Evolutionary conservation across 1,284 basidiomycete species (phyloP).

Genomic region (Vanrija pseudolonga): DNA sequence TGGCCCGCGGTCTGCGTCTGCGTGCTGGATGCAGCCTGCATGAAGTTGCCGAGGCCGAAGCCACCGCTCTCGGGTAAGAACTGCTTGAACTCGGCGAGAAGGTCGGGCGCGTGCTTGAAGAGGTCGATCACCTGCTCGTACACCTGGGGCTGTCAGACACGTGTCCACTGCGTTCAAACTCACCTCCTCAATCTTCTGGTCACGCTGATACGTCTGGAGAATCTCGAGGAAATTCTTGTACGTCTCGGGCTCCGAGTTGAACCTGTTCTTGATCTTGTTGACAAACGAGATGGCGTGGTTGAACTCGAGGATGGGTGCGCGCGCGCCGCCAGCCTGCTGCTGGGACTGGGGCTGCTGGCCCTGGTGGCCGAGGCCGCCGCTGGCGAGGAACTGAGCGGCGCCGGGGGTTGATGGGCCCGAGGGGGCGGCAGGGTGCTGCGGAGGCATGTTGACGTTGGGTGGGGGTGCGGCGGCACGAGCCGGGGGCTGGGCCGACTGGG

Average conservation of each 20-base stretch:
- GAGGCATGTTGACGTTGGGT: slow-evolving; percentile 17
- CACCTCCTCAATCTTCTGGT: slow-evolving; percentile 83
- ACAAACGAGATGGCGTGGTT: slow-evolving; percentile 97
- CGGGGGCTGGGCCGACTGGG: slow-evolving; percentile 3
- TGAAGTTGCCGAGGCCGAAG: slow-evolving; percentile 32
- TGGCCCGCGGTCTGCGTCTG: slow-evolving; percentile 10
- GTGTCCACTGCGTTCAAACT: slow-evolving; percentile 42
- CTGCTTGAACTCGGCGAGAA: slow-evolving; percentile 92
- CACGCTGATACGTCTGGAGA: slow-evolving; percentile 94
- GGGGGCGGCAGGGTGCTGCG: slow-evolving; percentile 31
- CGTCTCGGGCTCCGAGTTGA: slow-evolving; percentile 83
- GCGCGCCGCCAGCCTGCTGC: slow-evolving; percentile 31
- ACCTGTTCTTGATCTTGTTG: slow-evolving; percentile 97
- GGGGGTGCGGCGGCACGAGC: slow-evolving; percentile 29
- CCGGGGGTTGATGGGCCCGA: slow-evolving; percentile 37
- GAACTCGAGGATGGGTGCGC: slow-evolving; percentile 66
- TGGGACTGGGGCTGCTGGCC: slow-evolving; percentile 13
- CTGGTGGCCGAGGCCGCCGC: slow-evolving; percentile 14
- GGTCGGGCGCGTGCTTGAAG: slow-evolving; percentile 88
- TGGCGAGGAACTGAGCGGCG: slow-evolving; percentile 36
- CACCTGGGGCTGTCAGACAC: slow-evolving; percentile 56
- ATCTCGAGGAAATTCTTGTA: slow-evolving; percentile 99
- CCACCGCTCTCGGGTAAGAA: slow-evolving; percentile 72
- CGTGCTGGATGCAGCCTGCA: slow-evolving; percentile 23
- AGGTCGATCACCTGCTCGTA: slow-evolving; percentile 88